Evolutionary conservation across 129 eudicot genomes (phyloP).

Genomic region (Artemisia annua): DNA sequence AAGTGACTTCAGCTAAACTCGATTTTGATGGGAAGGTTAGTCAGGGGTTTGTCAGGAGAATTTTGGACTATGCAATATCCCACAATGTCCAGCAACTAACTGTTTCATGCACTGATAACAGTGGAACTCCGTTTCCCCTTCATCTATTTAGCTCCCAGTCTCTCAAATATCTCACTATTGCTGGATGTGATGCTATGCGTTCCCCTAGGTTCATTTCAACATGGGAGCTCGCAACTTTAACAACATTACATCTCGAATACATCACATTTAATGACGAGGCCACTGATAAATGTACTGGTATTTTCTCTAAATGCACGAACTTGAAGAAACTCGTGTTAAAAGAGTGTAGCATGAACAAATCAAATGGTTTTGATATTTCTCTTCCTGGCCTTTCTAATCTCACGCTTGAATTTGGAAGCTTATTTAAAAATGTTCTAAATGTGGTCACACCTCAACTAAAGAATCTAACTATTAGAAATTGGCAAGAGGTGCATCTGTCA

Average conservation of each 20-base stretch:
- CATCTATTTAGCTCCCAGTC: background rate
- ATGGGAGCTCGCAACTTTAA: background rate
- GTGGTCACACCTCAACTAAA: background rate
- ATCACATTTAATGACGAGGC: background rate
- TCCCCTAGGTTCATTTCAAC: background rate
- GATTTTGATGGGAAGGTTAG: background rate
- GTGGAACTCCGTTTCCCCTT: background rate
- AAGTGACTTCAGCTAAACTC: constrained; percentile 1
- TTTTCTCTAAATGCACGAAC: background rate
- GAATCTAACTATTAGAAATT: background rate
- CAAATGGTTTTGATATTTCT: background rate
- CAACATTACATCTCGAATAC: background rate
- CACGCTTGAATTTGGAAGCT: background rate
- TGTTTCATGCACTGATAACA: background rate
- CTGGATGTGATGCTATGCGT: background rate
- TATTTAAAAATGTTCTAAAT: background rate
- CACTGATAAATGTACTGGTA: background rate
- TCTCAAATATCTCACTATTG: background rate
- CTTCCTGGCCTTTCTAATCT: background rate
- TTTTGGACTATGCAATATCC: constrained; percentile 3
- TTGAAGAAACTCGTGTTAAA: background rate
- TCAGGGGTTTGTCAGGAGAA: background rate
- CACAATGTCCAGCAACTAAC: constrained; percentile 17
- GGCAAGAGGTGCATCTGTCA: background rate
- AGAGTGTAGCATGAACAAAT: background rate